Conservation (phyloP, 306 rosid species). For the Cicer arietinum region DNA sequence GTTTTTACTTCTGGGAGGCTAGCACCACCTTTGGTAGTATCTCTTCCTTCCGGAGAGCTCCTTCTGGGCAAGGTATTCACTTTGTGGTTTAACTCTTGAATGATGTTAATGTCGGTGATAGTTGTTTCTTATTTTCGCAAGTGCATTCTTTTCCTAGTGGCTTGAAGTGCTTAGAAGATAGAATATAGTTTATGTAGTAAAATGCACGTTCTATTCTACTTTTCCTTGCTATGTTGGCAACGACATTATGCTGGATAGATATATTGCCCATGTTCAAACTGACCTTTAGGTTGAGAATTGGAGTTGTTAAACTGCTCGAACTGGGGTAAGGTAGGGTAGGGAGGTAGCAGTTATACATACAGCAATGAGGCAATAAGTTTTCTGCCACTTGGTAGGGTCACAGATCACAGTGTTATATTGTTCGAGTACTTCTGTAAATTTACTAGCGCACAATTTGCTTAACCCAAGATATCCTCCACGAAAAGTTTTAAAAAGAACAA, state of each 20-base stretch:
- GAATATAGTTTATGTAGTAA: conserved; percentile 18
- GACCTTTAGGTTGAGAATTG: not conserved
- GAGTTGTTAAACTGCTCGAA: not conserved
- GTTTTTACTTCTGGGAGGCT: conserved; percentile 93
- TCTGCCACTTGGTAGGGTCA: conserved; percentile 11
- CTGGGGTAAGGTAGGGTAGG: conserved; percentile 9
- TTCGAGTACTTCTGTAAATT: conserved; percentile 1
- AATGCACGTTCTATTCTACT: conserved; percentile 12
- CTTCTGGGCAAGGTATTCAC: conserved; percentile 91
- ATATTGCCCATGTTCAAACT: not conserved
- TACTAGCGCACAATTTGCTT: conserved; percentile 12
- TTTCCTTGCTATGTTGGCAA: conserved; percentile 3
- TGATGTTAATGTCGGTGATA: conserved; percentile 7
- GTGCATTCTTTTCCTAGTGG: conserved; percentile 15
- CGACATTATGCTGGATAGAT: not conserved
- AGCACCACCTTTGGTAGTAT: conserved; percentile 87
- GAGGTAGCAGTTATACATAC: not conserved
- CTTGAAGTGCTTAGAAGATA: not conserved
- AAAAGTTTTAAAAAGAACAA: not conserved
- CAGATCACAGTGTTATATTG: conserved; percentile 9
- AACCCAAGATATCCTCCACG: not conserved
- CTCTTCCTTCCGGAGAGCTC: conserved; percentile 92
- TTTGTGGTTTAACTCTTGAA: conserved; percentile 26
- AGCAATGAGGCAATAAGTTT: not conserved
- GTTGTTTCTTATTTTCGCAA: conserved; percentile 2